Percentiles rank a stretch among this genome's conserved stretches.
Conservation (phyloP, 257 asterid genomes). For the Solanum okadae region DNA sequence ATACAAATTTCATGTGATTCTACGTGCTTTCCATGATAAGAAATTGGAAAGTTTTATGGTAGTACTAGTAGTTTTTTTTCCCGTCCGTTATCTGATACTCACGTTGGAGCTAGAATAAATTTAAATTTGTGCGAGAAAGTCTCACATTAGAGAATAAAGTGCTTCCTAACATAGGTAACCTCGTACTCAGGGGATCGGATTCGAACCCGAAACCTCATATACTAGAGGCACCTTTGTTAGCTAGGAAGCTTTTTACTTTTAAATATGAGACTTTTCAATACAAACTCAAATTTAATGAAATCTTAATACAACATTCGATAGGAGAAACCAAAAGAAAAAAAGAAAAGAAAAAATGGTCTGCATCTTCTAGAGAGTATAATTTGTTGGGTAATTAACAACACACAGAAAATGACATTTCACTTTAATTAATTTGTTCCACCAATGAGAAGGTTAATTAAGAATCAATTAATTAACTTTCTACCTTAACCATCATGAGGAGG, state of each 20-base stretch:
- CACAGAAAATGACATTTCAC: not conserved
- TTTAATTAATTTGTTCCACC: not conserved
- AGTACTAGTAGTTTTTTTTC: not conserved
- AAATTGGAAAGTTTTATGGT: not conserved
- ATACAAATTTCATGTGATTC: not conserved
- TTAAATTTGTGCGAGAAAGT: fast-evolving
- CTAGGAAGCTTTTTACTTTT: not conserved
- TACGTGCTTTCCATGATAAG: not conserved
- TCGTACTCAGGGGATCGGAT: too few relatives aligned
- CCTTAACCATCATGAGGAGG: not conserved
- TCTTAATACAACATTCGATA: not conserved
- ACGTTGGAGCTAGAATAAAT: too few relatives aligned
- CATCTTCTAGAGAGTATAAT: not conserved
- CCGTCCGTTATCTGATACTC: fast-evolving
- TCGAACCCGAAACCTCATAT: too few relatives aligned
- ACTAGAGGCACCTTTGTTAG: not conserved
- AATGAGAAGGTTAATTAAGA: not conserved
- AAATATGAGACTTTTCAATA: not conserved
- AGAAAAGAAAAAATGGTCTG: not conserved
- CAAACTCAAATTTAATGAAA: not conserved
- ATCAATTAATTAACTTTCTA: not conserved
- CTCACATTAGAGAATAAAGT: fast-evolving
- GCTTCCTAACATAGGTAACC: too few relatives aligned
- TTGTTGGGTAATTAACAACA: not conserved
- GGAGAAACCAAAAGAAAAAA: too few relatives aligned